Evolutionary conservation across 1,284 basidiomycete genomes (phyloP).

Genomic region (Anthracocystis panici-leucophaei): DNA sequence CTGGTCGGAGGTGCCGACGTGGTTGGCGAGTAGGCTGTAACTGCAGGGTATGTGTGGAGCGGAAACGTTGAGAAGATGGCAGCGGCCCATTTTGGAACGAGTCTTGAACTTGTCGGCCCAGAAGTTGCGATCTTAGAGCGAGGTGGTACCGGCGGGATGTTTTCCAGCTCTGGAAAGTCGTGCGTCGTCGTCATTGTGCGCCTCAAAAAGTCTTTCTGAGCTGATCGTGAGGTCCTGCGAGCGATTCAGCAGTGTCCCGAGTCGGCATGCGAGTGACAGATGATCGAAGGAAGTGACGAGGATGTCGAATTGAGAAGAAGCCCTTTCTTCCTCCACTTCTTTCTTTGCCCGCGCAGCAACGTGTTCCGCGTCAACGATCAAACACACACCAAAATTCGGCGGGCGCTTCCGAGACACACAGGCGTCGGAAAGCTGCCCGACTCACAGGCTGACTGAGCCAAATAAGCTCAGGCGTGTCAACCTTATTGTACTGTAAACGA

Average conservation of each 20-base stretch:
- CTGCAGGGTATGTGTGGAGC: slow-evolving; percentile 40
- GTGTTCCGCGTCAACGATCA: background rate
- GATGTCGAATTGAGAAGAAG: background rate
- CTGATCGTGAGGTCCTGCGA: background rate
- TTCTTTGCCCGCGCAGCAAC: background rate
- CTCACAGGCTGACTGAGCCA: slow-evolving; percentile 4
- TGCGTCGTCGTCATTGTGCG: slow-evolving; percentile 5
- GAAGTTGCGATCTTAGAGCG: slow-evolving; percentile 30
- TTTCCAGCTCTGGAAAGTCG: slow-evolving; percentile 52
- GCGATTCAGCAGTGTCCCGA: too few species aligned
- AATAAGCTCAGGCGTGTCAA: slow-evolving; percentile 6
- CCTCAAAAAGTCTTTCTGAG: too few species aligned
- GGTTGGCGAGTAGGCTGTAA: slow-evolving; percentile 25
- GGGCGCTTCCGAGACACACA: slow-evolving; percentile 1
- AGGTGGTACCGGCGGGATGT: slow-evolving; percentile 49
- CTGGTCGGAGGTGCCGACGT: slow-evolving; percentile 25
- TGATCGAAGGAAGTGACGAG: background rate
- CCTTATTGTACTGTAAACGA: slow-evolving; percentile 3
- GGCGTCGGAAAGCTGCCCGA: background rate
- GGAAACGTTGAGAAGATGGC: slow-evolving; percentile 52
- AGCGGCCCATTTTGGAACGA: slow-evolving; percentile 40
- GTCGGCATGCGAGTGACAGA: background rate
- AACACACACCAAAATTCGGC: background rate
- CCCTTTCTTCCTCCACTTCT: background rate
- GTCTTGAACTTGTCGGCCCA: slow-evolving; percentile 6